phyloP scores from a whole-genome alignment of 805 yeast species.

The Lachancea waltii region DNA sequence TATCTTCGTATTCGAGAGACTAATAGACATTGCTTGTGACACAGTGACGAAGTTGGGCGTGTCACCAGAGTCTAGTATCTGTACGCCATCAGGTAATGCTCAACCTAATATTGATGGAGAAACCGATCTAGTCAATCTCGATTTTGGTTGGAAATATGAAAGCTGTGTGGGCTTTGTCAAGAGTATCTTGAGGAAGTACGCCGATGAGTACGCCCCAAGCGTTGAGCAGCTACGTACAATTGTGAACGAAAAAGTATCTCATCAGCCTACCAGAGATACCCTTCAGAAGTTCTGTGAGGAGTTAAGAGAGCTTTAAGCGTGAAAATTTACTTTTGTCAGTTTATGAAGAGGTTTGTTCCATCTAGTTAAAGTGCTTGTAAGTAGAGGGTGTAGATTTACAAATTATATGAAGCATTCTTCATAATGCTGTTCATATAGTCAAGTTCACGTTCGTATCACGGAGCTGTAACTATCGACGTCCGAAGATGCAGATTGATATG shows the following conservation, averaged over 20 bases:
- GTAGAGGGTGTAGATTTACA: background rate
- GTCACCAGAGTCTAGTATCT: slow-evolving; percentile 13
- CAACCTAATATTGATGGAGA: slow-evolving; percentile 24
- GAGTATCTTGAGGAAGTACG: slow-evolving; percentile 38
- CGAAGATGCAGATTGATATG: slow-evolving; percentile 5
- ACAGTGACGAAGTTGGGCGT: slow-evolving; percentile 19
- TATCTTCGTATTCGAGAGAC: slow-evolving; percentile 25
- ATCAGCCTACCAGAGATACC: slow-evolving; percentile 27
- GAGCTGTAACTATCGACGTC: slow-evolving; percentile 13
- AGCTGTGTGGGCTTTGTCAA: slow-evolving; percentile 34
- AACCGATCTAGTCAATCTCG: slow-evolving; percentile 30
- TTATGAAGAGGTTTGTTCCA: no score
- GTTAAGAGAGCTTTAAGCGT: slow-evolving; percentile 13
- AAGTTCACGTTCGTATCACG: slow-evolving; percentile 12
- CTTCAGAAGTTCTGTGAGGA: slow-evolving; percentile 33
- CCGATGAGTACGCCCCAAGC: slow-evolving; percentile 36
- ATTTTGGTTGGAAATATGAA: slow-evolving; percentile 39
- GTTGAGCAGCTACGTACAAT: slow-evolving; percentile 32
- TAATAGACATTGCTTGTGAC: slow-evolving; percentile 20
- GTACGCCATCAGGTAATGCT: slow-evolving; percentile 16
- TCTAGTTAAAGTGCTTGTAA: no score
- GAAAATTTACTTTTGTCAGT: background rate
- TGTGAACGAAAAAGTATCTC: slow-evolving; percentile 30
- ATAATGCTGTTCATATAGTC: background rate
- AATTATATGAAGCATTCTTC: background rate